Base-by-base conservation (phyloP, 2,329 filamentous ascomycete genomes). In the Pestalotiopsis sp. region DNA sequence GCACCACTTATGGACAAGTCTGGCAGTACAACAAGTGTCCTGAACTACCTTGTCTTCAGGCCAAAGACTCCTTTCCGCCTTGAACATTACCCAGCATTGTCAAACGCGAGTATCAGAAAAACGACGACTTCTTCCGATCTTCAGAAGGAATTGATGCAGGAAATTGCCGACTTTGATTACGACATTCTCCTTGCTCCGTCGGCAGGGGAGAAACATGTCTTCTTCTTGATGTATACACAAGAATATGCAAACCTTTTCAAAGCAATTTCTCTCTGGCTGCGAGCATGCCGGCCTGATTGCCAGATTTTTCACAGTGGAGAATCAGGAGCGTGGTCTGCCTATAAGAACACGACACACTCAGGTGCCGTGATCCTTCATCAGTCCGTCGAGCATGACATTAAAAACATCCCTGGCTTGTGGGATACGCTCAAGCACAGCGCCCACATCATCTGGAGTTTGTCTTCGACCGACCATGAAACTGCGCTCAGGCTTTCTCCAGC, bases 351-450 rank as follows among this genome's bases (percentile, higher is more conserved):
- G 14, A 74, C 75, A 23, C 70, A 70, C 64, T 69, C 71, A 58
- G 77, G 76, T n/a, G 78, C 76, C 9, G 67, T 79, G 31, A 76
- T 79, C 31, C 69, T 75, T 9, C 76, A 78, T 64, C 73, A 76
- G 27, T 71, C 75, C 55, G 67, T 76, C 38, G 74, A 71, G 20
- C 71, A 66, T 39, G 69, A 69, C 36, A 70, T 78, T 14, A 71
- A 75, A 60, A 75, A 71, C 62, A 72, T 79, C 20, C 76, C 73
- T 23, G 62, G 69, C n/a, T 23, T 77, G 11, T 76, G 70, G 69
- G 67, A 71, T 31, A 71, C 76, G 69, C 69, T 79, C 20, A 68
- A 75, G 20, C 71, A 73, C 0, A 74, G 76, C 38, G 72, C 74
- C 17, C 71, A 72, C 57, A 67, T 27, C 25, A 39, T 70, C 31